Base-by-base conservation (phyloP, 495 filamentous ascomycete genomes). In the Emericellopsis terricola region DNA sequence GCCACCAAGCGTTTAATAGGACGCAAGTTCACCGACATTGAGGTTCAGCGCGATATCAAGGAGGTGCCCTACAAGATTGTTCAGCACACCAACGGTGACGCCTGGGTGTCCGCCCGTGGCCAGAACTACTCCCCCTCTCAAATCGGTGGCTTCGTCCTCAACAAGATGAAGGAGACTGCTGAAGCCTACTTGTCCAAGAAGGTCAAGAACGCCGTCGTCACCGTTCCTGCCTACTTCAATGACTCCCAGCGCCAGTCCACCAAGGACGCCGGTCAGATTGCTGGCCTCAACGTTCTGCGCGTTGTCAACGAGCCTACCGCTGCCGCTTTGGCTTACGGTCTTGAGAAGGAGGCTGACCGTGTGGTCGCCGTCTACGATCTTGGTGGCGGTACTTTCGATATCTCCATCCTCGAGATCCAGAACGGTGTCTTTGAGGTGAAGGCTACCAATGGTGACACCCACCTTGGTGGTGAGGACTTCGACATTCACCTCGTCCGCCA, bases 51-150 rank as follows among this genome's bases (percentile, higher is more conserved):
- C 51, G 89, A 97, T 47, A 87, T 97, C 57, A 81, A 89, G 61
- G 82, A 97, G 61, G 89, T 97, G 10, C 89, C 89, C 35, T 97
- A 93, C 72, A 96, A 96, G 73, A 97, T 97, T 48, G 77, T 96
- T 30, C 87, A 94, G 61, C 89, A 97, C 74, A 73, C 68, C 59
- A 97, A 97, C 53, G 89, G 89, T 46, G 89, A 97, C 48, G 89
- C 89, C 45, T 97, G 89, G 89, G 78, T 97, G 37, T 76, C 87
- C 63, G 86, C 89, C 46, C 84, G 84, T 45, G 86, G 82, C 48
- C 74, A 94, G 61, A 93, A 84, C 55, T 97, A 96, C 71, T 97
- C 89, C 43, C 89, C 89, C 28, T 94, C 87, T 4, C 89, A 97
- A 63, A 81, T 97, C 43, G 89, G 89, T 68, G 89, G 89, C 49